Base-by-base conservation (phyloP, 2,329 filamentous ascomycete genomes). In the Fulvia fulva region DNA sequence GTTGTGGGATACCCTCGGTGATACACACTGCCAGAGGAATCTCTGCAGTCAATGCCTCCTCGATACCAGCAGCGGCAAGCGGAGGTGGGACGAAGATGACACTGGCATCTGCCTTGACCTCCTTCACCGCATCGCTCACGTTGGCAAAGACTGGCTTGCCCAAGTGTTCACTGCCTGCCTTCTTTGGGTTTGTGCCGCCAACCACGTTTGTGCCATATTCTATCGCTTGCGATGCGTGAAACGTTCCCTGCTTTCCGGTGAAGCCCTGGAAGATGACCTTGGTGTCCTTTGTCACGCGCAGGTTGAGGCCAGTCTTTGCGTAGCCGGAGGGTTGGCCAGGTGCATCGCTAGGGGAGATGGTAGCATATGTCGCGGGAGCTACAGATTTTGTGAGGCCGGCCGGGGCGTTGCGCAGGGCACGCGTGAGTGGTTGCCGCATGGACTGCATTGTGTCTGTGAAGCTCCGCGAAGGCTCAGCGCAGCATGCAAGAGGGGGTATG, bases 171-270 rank as follows among this genome's bases (percentile, higher is more conserved):
- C 85, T 80, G 73, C 94, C 94, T 67, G 94, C 94, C 83, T 99
- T 99, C 85, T 96, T 97, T 75, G 94, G 94, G 82, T 97, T 97
- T 73, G 93, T 97, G 74, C 94, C 94, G 77, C 94, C 94, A 67
- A 99, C 91, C 67, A 99, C 91, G 76, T 96, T 93, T 71, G 94
- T 99, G 76, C 93, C 94, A 80, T 99, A 99, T 78, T 96, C 94
- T 78, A 99, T 97, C 68, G 94, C 94, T 81, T 97, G 92, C 76
- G 91, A 85, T 67, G 94, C 94, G 78, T 99, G 94, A 84, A 99
- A 99, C 70, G 93, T 97, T 69, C 67, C 61, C 59, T 72, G 71
- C 62, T 67, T 70, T 76, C 93, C 93, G 57, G 93, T 97, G 78
- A 97, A 97, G 68, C 94, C 94, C 81, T 99, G 94, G 82, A 86